phyloP scores from a whole-genome alignment of 345 rosid genomes.

The Psidium guajava region DNA sequence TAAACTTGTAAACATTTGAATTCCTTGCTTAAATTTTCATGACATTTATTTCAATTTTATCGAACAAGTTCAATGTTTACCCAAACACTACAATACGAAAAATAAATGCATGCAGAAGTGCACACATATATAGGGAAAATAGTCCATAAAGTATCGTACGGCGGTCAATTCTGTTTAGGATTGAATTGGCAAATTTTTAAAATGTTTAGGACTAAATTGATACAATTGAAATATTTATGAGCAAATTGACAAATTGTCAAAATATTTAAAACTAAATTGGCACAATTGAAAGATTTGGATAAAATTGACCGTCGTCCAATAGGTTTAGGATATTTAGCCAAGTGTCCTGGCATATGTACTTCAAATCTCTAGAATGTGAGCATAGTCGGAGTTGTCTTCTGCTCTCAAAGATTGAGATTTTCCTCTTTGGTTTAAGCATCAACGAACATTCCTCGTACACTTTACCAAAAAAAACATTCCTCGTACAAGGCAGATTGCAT shows the following conservation, averaged over 20 bases:
- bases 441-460: neutral
- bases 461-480: no score
- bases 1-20: neutral
- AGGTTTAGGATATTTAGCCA: no score
- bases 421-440: neutral
- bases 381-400: neutral
- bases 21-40: neutral
- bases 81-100: neutral
- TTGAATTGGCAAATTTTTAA: no score
- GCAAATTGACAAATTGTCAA: no score
- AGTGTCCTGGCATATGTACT: neutral
- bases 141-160: no score
- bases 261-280: no score
- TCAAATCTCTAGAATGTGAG: neutral
- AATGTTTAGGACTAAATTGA: no score
- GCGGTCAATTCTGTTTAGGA: no score
- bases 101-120: neutral
- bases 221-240: no score
- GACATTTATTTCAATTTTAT: neutral
- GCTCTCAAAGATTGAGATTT: neutral
- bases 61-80: neutral
- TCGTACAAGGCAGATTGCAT: neutral
- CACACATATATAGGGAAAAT: no score
- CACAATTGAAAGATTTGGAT: no score
- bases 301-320: no score